phyloP scores from a whole-genome alignment of 1,284 basidiomycete species.

The Coniferiporia sulphurascens region DNA sequence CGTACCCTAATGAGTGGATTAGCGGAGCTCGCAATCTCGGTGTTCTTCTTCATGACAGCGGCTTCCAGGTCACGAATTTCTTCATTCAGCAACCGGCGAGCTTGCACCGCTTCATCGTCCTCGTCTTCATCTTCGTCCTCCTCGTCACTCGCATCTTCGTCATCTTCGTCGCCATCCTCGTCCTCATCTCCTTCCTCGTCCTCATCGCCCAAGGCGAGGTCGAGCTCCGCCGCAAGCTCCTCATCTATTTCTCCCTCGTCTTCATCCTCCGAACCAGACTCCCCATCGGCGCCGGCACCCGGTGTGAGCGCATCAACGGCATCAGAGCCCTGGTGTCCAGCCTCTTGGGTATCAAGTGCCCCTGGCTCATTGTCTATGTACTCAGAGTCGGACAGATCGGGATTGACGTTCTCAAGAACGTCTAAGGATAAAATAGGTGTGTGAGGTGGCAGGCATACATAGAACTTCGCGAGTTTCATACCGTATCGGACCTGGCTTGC shows the following conservation, averaged over 20 bases:
- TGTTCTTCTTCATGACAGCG: constrained; percentile 82
- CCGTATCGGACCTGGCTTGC: constrained; percentile 80
- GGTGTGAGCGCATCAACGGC: constrained; percentile 58
- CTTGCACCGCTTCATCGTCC: constrained; percentile 59
- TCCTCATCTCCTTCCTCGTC: constrained; percentile 22
- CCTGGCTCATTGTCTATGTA: constrained; percentile 63
- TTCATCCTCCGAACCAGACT: constrained; percentile 55
- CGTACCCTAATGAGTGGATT: constrained; percentile 84
- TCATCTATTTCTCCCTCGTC: constrained; percentile 76
- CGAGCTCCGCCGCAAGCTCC: constrained; percentile 70
- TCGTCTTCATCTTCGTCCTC: constrained; percentile 66
- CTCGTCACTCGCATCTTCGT: constrained; percentile 63
- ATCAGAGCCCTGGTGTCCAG: constrained; percentile 55
- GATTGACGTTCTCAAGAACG: constrained; percentile 79
- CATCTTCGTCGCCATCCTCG: constrained; percentile 37
- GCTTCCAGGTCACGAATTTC: constrained; percentile 88
- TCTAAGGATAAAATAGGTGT: constrained; percentile 37
- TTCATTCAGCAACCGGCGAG: constrained; percentile 77
- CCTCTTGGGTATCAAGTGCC: constrained; percentile 56
- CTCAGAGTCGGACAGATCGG: constrained; percentile 83
- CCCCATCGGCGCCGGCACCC: constrained; percentile 45
- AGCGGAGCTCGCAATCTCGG: constrained; percentile 79
- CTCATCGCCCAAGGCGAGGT: constrained; percentile 58
- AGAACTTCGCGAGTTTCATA: constrained; percentile 25
- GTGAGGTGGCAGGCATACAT: background rate